Conservation (phyloP, 352 stramenopile species). For the Pythium guiyangense region DNA sequence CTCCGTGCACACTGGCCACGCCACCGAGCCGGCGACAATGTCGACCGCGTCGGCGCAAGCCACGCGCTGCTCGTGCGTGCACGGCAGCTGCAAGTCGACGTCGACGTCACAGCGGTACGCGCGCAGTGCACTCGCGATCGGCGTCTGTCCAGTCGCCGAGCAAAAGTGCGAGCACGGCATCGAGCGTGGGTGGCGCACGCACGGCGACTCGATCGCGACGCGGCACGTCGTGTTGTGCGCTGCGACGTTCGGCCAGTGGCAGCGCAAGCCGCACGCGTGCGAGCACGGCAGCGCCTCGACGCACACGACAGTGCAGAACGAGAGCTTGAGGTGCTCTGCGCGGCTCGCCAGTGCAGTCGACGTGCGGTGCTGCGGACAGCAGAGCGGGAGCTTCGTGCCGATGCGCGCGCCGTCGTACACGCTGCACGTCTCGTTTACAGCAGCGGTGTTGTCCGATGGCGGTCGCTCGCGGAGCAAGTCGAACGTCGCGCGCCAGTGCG, state of each 20-base stretch:
- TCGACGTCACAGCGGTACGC: conserved; percentile 50
- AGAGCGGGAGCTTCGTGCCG: conserved; percentile 62
- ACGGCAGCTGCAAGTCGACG: conserved; percentile 60
- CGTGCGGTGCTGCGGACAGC: conserved; percentile 63
- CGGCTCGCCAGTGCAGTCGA: conserved; percentile 26
- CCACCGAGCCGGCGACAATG: conserved; percentile 23
- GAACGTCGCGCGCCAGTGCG: conserved; percentile 79
- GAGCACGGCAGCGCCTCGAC: conserved; percentile 45
- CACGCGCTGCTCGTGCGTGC: conserved; percentile 52
- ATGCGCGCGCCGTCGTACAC: conserved; percentile 42
- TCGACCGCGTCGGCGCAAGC: conserved; percentile 39
- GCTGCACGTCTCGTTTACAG: conserved; percentile 18
- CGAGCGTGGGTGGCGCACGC: conserved; percentile 38
- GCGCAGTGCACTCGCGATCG: conserved; percentile 37
- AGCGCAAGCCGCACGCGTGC: conserved; percentile 62
- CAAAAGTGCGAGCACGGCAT: conserved; percentile 56
- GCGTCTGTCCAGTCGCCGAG: conserved; percentile 7
- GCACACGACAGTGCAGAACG: conserved; percentile 78
- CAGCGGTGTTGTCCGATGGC: conserved; percentile 30
- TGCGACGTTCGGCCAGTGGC: conserved; percentile 56
- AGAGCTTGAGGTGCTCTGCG: conserved; percentile 48
- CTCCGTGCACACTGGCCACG: conserved; percentile 56
- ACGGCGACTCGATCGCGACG: conserved; percentile 62
- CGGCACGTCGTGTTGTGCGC: conserved; percentile 59
- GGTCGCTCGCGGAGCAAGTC: conserved; percentile 36